These are phyloP conservation scores for Hirsutella rhossiliensis DNA, from an alignment of 2,329 filamentous ascomycete species.

Conservation along the genomic window DNA sequence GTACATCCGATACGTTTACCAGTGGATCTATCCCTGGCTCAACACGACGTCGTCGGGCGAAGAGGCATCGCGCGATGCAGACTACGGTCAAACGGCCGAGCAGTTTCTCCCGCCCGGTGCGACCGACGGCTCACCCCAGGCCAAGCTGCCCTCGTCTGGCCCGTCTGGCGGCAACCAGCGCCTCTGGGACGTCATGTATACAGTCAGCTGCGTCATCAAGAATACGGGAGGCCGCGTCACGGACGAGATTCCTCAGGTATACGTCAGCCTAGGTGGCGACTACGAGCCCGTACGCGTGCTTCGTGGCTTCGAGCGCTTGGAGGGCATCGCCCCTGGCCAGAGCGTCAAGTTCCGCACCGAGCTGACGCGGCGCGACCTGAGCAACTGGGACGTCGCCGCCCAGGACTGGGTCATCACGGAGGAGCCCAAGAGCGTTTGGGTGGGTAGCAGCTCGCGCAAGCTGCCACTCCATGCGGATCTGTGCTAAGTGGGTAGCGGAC, in stretches of 20 bases:
- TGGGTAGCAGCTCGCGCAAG: constrained; percentile 44
- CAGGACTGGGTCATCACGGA: constrained; percentile 72
- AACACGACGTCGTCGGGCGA: constrained; percentile 48
- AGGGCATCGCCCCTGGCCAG: constrained; percentile 55
- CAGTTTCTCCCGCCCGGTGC: constrained; percentile 50
- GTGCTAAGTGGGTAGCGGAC: neutral
- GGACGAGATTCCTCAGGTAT: constrained; percentile 66
- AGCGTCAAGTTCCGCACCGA: constrained; percentile 53
- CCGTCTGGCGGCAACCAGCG: constrained; percentile 50
- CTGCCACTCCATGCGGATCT: constrained; percentile 27
- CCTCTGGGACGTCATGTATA: constrained; percentile 60
- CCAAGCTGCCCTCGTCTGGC: constrained; percentile 35
- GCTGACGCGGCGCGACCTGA: constrained; percentile 69
- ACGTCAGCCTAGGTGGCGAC: constrained; percentile 69
- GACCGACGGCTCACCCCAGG: constrained; percentile 42
- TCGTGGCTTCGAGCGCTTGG: constrained; percentile 69
- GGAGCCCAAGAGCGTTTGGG: constrained; percentile 38
- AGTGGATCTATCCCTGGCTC: constrained; percentile 61
- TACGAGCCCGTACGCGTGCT: constrained; percentile 56
- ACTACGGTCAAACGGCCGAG: constrained; percentile 46
- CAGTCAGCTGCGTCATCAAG: constrained; percentile 52
- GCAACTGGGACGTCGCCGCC: constrained; percentile 68
- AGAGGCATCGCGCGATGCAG: constrained; percentile 42
- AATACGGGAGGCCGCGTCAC: constrained; percentile 57
- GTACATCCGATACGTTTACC: constrained; percentile 34